phyloP scores from a whole-genome alignment of 225 moss, liverwort and hornwort species.

The Physcomitrellopsis africana region DNA sequence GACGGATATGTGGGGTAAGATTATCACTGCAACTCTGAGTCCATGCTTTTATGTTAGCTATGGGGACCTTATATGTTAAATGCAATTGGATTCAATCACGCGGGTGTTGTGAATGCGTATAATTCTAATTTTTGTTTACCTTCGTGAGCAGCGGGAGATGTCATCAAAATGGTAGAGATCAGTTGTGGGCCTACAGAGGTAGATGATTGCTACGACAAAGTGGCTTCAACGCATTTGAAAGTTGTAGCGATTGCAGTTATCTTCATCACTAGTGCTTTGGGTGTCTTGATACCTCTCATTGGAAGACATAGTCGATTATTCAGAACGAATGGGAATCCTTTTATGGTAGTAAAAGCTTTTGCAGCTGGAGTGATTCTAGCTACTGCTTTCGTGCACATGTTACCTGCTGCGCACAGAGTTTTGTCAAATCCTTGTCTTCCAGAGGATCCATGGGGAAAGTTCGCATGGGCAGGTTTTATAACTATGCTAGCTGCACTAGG shows the following conservation, averaged over 20 bases:
- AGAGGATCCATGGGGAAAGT: conserved; percentile 69
- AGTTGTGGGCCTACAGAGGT: conserved; percentile 46
- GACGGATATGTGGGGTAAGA: conserved; percentile 31
- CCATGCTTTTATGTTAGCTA: too few species aligned
- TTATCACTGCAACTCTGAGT: background rate
- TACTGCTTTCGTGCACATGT: conserved; percentile 90
- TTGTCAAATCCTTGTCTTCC: conserved; percentile 70
- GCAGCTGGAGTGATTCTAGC: conserved; percentile 94
- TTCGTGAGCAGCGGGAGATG: too few species aligned
- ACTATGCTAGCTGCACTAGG: conserved; percentile 72
- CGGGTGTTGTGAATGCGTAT: too few species aligned
- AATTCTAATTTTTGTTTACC: too few species aligned
- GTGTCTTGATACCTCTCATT: conserved; percentile 70
- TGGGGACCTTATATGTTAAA: too few species aligned
- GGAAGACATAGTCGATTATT: conserved; percentile 56
- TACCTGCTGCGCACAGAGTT: conserved; percentile 57
- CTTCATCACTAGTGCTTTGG: conserved; percentile 55
- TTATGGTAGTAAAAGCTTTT: conserved; percentile 82
- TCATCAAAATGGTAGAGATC: conserved; percentile 24
- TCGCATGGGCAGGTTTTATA: conserved; percentile 78
- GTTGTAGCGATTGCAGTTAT: conserved; percentile 70
- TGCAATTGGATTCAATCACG: too few species aligned
- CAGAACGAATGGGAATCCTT: conserved; percentile 74
- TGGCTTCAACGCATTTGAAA: conserved; percentile 36
- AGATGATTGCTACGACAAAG: conserved; percentile 43